These are phyloP conservation scores for Sequoiadendron giganteum DNA, from an alignment of 75 land plant species.

Conservation along the genomic window DNA sequence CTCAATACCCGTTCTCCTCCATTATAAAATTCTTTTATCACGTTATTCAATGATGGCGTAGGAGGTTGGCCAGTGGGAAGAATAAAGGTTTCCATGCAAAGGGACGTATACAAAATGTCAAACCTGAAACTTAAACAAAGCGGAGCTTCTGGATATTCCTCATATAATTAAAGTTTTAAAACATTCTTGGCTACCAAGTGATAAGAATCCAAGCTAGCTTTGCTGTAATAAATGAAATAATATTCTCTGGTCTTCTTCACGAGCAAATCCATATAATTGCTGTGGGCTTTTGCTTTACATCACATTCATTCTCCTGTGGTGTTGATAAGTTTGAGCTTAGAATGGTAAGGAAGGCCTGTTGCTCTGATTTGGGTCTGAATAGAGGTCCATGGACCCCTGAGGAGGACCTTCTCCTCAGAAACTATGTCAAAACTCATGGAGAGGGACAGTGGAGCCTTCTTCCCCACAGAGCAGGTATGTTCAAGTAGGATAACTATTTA, in stretches of 20 bases:
- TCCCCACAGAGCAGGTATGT: slow-evolving; percentile 22
- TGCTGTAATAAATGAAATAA: neutral
- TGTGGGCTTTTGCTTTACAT: neutral
- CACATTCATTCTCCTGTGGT: neutral
- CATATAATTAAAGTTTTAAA: neutral
- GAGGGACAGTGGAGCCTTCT: slow-evolving; percentile 22
- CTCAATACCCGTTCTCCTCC: no score
- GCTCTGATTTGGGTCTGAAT: neutral
- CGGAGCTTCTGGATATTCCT: neutral
- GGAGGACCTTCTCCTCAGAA: slow-evolving; percentile 19
- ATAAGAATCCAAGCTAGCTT: neutral
- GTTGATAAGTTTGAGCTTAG: neutral
- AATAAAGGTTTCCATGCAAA: neutral
- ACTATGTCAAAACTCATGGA: slow-evolving; percentile 19
- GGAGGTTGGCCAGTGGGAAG: neutral
- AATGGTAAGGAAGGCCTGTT: neutral
- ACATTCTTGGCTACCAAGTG: neutral
- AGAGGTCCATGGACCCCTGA: slow-evolving; percentile 27
- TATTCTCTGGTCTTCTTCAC: neutral
- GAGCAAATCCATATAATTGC: neutral
- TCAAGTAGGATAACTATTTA: no score
- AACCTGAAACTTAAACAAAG: neutral
- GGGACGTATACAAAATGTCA: slow-evolving; percentile 1
- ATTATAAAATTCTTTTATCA: neutral
- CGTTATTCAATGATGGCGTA: neutral